phyloP scores from a whole-genome alignment of 306 rosid species.

The Betula pendula region DNA sequence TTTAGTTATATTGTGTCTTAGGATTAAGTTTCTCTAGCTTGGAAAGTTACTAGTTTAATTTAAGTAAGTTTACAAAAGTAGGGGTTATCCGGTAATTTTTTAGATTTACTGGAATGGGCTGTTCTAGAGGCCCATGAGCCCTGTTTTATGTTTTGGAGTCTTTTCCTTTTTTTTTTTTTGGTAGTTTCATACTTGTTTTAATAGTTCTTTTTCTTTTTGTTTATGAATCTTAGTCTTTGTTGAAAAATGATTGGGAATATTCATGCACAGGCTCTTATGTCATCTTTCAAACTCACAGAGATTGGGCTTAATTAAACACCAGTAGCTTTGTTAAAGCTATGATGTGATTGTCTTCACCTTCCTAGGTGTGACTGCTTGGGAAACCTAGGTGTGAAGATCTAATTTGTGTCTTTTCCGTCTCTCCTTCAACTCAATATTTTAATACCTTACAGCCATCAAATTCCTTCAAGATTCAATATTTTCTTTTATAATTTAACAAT shows the following conservation, averaged over 20 bases:
- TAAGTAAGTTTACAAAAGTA: too few species aligned
- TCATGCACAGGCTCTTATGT: too few species aligned
- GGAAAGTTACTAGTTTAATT: too few species aligned
- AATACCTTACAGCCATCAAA: neutral
- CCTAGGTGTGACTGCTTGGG: neutral
- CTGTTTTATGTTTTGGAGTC: neutral
- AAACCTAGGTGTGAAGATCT: too few species aligned
- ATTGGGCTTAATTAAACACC: too few species aligned
- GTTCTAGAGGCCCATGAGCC: neutral
- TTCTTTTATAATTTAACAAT: neutral
- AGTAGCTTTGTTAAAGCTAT: neutral
- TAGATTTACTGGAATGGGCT: neutral
- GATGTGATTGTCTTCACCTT: neutral
- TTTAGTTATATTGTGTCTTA: too few species aligned
- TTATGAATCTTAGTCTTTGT: neutral
- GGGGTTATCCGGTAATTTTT: too few species aligned
- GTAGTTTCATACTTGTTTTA: neutral
- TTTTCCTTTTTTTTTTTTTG: too few species aligned
- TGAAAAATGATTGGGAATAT: neutral
- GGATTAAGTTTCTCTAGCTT: too few species aligned
- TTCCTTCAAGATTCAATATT: neutral
- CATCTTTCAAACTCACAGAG: too few species aligned
- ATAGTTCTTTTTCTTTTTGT: too few species aligned
- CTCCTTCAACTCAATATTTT: neutral
- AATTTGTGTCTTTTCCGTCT: neutral